A percentile compares a stretch with the other conserved stretches of the same genome.
These are phyloP conservation scores for Picea abies DNA, from an alignment of 83 land plant species.

Conservation along the genomic window DNA sequence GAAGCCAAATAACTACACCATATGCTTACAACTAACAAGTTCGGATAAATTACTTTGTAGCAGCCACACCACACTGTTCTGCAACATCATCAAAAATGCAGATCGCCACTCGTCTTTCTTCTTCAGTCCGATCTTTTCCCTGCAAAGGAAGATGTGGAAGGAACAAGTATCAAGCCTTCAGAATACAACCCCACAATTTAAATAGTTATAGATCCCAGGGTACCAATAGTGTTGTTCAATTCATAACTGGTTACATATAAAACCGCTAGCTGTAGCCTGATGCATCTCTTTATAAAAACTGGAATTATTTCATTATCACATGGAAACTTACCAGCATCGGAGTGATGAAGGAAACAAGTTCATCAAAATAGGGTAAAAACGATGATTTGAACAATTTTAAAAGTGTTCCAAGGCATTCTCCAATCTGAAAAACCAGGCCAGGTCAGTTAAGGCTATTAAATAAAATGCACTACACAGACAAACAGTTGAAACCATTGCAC, in stretches of 20 bases:
- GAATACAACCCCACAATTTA: background rate
- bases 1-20: background rate
- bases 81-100: constrained; percentile 66
- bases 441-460: background rate
- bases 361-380: constrained; percentile 53
- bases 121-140: constrained; percentile 48
- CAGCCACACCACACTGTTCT: constrained; percentile 53
- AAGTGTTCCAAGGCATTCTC: constrained; percentile 56
- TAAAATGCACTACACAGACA: background rate
- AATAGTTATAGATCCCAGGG: background rate
- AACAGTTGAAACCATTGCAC: background rate
- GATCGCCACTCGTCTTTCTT: constrained; percentile 55
- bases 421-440: constrained; percentile 29
- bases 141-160: constrained; percentile 7
- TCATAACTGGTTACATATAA: background rate
- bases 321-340: constrained; percentile 48
- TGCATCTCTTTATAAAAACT: background rate
- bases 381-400: constrained; percentile 45
- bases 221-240: background rate
- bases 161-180: background rate
- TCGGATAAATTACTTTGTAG: constrained; percentile 35
- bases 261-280: background rate
- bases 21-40: background rate
- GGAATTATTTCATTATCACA: background rate
- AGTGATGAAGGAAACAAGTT: constrained; percentile 47